Conservation (phyloP, 176 grass and related monocot species). For the Puya raimondii region DNA sequence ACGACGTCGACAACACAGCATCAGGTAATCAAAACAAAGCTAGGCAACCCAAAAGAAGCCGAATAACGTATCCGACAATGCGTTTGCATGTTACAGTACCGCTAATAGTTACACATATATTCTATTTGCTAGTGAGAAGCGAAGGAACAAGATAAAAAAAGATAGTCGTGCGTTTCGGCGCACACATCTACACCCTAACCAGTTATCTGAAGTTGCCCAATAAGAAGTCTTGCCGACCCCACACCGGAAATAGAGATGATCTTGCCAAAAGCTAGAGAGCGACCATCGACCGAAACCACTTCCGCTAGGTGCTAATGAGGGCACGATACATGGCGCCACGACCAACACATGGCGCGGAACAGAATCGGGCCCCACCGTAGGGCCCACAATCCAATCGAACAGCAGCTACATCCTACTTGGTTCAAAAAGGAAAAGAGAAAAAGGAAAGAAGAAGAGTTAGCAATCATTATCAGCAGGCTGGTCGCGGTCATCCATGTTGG, state of each 20-base stretch:
- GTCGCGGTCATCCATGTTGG: constrained; percentile 12
- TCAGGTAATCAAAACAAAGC: neutral
- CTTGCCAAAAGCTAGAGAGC: too few species aligned
- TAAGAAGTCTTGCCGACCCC: too few species aligned
- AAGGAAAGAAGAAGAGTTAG: constrained; percentile 24
- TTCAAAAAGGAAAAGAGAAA: constrained; percentile 2
- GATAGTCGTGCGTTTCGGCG: too few species aligned
- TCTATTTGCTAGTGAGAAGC: constrained; percentile 30
- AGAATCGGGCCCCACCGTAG: neutral
- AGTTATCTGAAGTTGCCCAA: too few species aligned
- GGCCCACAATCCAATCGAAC: neutral
- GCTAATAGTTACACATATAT: constrained; percentile 14
- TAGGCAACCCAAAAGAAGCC: neutral
- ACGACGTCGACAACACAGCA: neutral
- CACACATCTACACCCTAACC: too few species aligned
- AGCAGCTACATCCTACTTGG: neutral
- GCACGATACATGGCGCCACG: neutral
- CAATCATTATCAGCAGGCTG: constrained; percentile 15
- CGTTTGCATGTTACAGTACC: too few species aligned
- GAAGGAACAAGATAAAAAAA: neutral
- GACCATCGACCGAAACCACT: neutral
- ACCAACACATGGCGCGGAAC: neutral
- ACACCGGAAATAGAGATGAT: too few species aligned
- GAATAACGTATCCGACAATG: too few species aligned
- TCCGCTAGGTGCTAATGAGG: neutral